Base-by-base conservation (phyloP, 2,329 filamentous ascomycete species). In the Colletotrichum tabaci region DNA sequence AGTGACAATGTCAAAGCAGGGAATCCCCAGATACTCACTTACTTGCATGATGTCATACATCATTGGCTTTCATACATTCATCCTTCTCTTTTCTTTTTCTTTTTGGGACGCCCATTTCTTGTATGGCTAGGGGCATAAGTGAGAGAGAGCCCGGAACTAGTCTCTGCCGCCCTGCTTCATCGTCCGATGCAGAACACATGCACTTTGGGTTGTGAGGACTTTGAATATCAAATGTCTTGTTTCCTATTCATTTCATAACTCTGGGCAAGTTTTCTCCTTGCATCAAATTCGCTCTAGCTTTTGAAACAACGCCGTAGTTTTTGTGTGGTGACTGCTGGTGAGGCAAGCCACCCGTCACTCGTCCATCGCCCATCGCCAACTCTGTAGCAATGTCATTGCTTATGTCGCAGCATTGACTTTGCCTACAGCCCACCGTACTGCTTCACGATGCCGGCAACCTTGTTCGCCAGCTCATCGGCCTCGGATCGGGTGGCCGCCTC, bases 401-500 rank as follows among this genome's bases (percentile, higher is more conserved):
- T 26, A 23, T 7, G 26, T 13, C 38, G 30, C 53, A 42, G 18
- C 15, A 4, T n/a, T 16, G 30, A 42, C 46, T 30, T 15, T 16
- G n/a, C 58, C 57, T 74, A 74, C 66, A 70, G 55, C 47, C 77
- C 78, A 72, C 85, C 85, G 76, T 84, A 88, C 76, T 91, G 89
- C 81, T 91, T 90, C 70, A 96, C 92, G 73, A 95, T 90, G 75
- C 90, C 88, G 18, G 92, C 91, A 58, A 98, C 94, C 80, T 94
- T 94, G 77, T 91, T 91, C 69, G 95, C 94, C 74, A 98, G 87
- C 82, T 98, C 95, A 77, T 98, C 95, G 1, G 95, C 95, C 82
- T 98, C 96, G 18, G 91, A 93, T 74, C 93, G 91, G 57, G 94
- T 96, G 47, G 93, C 94, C 4, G 96, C 96, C 84, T 99, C 96